Conservation (phyloP, 2,329 filamentous ascomycete species). For the Curvularia sp. region DNA sequence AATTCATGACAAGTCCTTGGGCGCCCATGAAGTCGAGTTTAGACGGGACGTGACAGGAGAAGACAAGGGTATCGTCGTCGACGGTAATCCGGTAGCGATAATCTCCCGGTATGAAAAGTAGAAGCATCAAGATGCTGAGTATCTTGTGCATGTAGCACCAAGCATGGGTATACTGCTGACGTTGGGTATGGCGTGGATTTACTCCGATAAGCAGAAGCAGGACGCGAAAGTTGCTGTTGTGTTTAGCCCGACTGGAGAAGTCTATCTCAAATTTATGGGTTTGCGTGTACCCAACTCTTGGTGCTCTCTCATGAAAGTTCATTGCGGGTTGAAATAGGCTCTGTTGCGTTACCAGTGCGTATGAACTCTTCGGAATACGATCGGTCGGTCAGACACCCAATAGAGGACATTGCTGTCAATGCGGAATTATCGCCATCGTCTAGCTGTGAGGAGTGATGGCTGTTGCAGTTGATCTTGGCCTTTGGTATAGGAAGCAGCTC, state of each 20-base stretch:
- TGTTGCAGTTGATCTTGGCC: background rate
- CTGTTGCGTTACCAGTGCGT: background rate
- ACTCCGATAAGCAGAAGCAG: slow-evolving; percentile 26
- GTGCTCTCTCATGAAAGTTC: background rate
- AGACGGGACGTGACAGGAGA: slow-evolving; percentile 25
- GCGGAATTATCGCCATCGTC: slow-evolving; percentile 1
- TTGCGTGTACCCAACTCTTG: background rate
- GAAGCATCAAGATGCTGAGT: slow-evolving; percentile 16
- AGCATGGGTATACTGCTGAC: slow-evolving; percentile 34
- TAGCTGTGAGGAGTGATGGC: slow-evolving; percentile 1
- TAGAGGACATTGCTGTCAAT: slow-evolving; percentile 26
- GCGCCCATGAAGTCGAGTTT: slow-evolving; percentile 10
- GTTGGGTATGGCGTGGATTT: slow-evolving; percentile 26
- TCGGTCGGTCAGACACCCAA: slow-evolving; percentile 27
- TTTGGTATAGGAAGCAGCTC: slow-evolving; percentile 9
- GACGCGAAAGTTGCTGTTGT: slow-evolving; percentile 16
- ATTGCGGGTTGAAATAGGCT: background rate
- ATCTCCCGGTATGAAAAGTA: slow-evolving; percentile 18
- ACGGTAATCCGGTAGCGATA: slow-evolving; percentile 21
- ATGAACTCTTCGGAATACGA: slow-evolving; percentile 14
- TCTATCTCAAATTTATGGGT: background rate
- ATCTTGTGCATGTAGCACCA: slow-evolving; percentile 26
- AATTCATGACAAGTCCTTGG: slow-evolving; percentile 11
- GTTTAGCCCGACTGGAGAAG: background rate
- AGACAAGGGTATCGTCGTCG: slow-evolving; percentile 27